Conservation (phyloP, 352 stramenopile genomes). For the Pilasporangium apinafurcum region DNA sequence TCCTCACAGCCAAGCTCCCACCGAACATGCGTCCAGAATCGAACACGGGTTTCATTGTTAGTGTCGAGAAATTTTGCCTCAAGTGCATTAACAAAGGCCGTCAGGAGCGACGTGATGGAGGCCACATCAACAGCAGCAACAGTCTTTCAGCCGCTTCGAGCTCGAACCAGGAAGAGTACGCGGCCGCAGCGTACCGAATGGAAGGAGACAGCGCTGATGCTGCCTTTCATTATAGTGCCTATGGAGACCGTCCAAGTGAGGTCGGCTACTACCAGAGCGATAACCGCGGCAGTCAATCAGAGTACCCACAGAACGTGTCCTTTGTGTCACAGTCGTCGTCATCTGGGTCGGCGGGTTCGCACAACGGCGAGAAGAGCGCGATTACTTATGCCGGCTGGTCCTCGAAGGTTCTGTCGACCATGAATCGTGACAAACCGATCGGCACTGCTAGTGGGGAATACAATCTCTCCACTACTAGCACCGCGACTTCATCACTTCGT, state of each 20-base stretch:
- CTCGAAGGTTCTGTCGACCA: conserved; percentile 45
- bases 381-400: conserved; percentile 56
- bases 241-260: conserved; percentile 21
- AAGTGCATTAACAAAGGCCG: conserved; percentile 71
- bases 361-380: conserved; percentile 21
- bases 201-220: no score
- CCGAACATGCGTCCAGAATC: conserved; percentile 44
- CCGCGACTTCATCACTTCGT: neutral
- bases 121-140: conserved; percentile 1
- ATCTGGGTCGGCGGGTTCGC: conserved; percentile 21
- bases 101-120: conserved; percentile 28
- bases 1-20: conserved; percentile 54
- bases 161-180: conserved; percentile 1
- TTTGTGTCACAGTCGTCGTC: conserved; percentile 17
- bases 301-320: conserved; percentile 2
- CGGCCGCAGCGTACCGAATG: conserved; percentile 3
- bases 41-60: conserved; percentile 43
- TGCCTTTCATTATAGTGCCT: no score
- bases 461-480: conserved; percentile 14
- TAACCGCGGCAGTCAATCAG: conserved; percentile 20
- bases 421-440: conserved; percentile 27
- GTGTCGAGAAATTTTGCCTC: conserved; percentile 78
- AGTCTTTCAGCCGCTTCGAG: no score
- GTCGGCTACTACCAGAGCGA: conserved; percentile 15
- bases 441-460: conserved; percentile 21